These are phyloP conservation scores for Cyclospora cayetanensis DNA, from an alignment of 169 alveolate species.

Conservation along the genomic window DNA sequence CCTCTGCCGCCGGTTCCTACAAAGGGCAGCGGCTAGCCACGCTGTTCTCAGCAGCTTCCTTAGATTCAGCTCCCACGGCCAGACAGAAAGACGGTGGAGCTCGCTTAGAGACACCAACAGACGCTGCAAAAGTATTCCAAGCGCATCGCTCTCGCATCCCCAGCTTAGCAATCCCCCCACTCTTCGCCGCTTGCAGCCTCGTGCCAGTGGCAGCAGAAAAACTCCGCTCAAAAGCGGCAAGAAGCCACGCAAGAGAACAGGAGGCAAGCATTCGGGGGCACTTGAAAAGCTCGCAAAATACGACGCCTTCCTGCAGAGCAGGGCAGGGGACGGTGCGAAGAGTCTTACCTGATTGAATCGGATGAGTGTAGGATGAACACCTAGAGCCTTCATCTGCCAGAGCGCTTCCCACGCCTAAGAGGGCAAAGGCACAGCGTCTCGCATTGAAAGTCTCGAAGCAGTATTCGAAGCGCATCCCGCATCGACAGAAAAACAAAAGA, in stretches of 20 bases:
- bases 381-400: slow-evolving; percentile 5
- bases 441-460: not conserved
- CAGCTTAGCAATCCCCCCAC: too few relatives aligned
- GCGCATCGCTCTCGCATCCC: not conserved
- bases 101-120: not conserved
- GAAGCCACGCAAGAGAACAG: not conserved
- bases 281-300: not conserved
- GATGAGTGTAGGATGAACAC: slow-evolving; percentile 49
- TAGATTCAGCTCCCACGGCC: not conserved
- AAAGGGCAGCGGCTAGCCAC: slow-evolving; percentile 38
- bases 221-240: too few relatives aligned
- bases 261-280: not conserved
- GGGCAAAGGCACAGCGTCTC: not conserved
- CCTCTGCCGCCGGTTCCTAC: not conserved
- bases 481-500: not conserved
- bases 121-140: not conserved
- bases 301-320: not conserved
- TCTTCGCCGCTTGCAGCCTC: too few relatives aligned
- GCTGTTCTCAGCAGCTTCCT: slow-evolving; percentile 18
- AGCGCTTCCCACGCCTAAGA: slow-evolving; percentile 44
- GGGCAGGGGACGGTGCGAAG: not conserved
- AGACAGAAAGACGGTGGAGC: slow-evolving; percentile 1
- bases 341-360: slow-evolving; percentile 19
- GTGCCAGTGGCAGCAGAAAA: too few relatives aligned
- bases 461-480: not conserved